Base-by-base conservation (phyloP, 2,329 filamentous ascomycete genomes). In the Purpureocillium lavendulum region DNA sequence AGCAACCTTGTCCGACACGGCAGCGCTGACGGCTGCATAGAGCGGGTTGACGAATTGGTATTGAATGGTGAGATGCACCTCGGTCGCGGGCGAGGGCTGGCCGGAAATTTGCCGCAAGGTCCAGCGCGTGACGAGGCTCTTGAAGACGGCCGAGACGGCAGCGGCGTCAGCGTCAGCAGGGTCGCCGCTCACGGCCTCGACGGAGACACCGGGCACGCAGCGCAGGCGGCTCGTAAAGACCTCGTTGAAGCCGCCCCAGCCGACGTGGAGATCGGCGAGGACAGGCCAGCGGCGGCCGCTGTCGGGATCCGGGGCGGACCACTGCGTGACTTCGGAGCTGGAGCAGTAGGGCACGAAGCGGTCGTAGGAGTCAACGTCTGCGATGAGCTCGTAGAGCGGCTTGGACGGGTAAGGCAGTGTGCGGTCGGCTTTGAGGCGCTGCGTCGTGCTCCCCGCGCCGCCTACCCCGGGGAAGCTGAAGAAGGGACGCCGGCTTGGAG, bases 341-440 rank as follows among this genome's bases (percentile, higher is more conserved):
- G 77, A 75, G 65, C 90, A 94, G 73, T 94, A 96, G 10, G 92
- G 92, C n/a, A 98, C 77, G 70, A 97, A 98, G 48, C 70, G 60
- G 30, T 74, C 69, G 75, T 98, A 98, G 46, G 78, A 79, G 60
- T 87, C 77, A 48, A 98, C 80, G 62, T 96, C 87, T 64, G 88
- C 80, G 60, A 98, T 89, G 40, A 96, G 75, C 49, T 72, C 70
- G 75, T 92, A 98, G 50, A 98, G 80, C 2, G 77, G 69, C 4
- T 62, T 54, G 26, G 79, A 69, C 1, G 80, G 66, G 69, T 94
- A 94, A 12, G 85, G 84, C 12, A 97, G 81, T 4, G 73, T 83
- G 45, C 87, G 84, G 15, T 73, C 71, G 10, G 87, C 88, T 38
- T 75, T 77, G 41, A 97, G 72, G 47, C 69, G 77, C 56, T 89